Conservation (phyloP, 2,329 filamentous ascomycete genomes). For the Thielaviopsis punctulata region DNA sequence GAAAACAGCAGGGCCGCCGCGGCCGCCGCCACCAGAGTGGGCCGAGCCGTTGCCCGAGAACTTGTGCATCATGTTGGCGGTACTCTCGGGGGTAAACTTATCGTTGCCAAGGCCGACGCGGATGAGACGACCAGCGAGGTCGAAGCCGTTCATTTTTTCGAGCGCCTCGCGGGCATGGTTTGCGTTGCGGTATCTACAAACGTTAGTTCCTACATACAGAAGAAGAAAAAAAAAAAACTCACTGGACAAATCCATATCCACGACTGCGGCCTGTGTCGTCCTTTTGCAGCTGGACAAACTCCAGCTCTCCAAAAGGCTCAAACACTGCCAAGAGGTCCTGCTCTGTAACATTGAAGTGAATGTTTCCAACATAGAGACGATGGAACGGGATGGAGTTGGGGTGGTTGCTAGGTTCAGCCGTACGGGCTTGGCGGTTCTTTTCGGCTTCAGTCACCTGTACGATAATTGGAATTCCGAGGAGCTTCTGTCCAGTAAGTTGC, state of each 20-base stretch:
- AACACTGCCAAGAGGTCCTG: conserved; percentile 91
- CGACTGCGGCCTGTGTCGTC: conserved; percentile 81
- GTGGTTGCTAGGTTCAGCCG: conserved; percentile 49
- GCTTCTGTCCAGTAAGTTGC: conserved; percentile 95
- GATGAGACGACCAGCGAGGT: conserved; percentile 90
- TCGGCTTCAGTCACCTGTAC: conserved; percentile 97
- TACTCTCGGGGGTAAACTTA: conserved; percentile 98
- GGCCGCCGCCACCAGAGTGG: conserved; percentile 79
- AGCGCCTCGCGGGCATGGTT: conserved; percentile 83
- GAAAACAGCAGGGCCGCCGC: conserved; percentile 51
- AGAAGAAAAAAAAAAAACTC: conserved; percentile 25
- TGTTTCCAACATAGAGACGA: conserved; percentile 95
- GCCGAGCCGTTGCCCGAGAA: conserved; percentile 72
- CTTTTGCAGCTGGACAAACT: conserved; percentile 94
- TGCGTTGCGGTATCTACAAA: conserved; percentile 68
- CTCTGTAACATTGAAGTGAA: conserved; percentile 98
- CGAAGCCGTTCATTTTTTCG: conserved; percentile 99
- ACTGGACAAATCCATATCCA: conserved; percentile 98
- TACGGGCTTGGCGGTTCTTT: conserved; percentile 94
- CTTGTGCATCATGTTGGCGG: conserved; percentile 77
- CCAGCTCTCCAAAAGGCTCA: conserved; percentile 90
- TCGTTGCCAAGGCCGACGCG: conserved; percentile 98
- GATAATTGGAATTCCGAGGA: conserved; percentile 96
- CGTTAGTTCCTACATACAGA: conserved; percentile 19
- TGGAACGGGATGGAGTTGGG: conserved; percentile 87